These are phyloP conservation scores for Botrytis aclada DNA, from an alignment of 2,329 filamentous ascomycete species.

Conservation along the genomic window DNA sequence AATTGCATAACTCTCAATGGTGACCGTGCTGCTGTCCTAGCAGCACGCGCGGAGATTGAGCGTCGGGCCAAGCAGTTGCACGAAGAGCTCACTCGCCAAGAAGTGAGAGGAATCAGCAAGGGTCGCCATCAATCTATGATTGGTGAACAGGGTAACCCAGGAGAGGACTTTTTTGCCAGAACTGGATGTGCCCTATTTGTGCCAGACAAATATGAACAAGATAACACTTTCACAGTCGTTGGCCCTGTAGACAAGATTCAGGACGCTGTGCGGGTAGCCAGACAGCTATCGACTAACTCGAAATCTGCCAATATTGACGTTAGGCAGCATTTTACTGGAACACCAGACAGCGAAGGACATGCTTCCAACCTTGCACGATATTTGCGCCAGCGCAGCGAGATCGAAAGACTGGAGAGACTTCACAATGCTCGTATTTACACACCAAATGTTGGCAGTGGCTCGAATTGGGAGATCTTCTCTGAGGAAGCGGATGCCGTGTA, in stretches of 20 bases:
- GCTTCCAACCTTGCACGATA: slow-evolving; percentile 87
- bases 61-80: slow-evolving; percentile 72
- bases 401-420: slow-evolving; percentile 74
- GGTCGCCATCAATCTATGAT: slow-evolving; percentile 94
- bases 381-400: slow-evolving; percentile 74
- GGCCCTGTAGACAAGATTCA: slow-evolving; percentile 73
- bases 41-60: slow-evolving; percentile 77
- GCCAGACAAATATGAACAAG: slow-evolving; percentile 66
- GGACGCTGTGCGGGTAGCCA: slow-evolving; percentile 74
- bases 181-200: slow-evolving; percentile 89
- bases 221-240: slow-evolving; percentile 77
- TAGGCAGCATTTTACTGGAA: slow-evolving; percentile 71
- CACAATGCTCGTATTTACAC: slow-evolving; percentile 88
- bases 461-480: slow-evolving; percentile 85
- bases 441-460: slow-evolving; percentile 67
- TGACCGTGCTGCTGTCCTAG: slow-evolving; percentile 78
- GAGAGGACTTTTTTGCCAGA: slow-evolving; percentile 83
- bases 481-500: slow-evolving; percentile 80
- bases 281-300: slow-evolving; percentile 85
- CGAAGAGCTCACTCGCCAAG: slow-evolving; percentile 57
- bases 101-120: slow-evolving; percentile 74
- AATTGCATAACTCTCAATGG: slow-evolving; percentile 82
- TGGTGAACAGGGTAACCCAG: slow-evolving; percentile 73
- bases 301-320: slow-evolving; percentile 81
- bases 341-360: slow-evolving; percentile 72